These are phyloP conservation scores for Gillenia trifoliata DNA, from an alignment of 306 rosid genomes.

Conservation along the genomic window DNA sequence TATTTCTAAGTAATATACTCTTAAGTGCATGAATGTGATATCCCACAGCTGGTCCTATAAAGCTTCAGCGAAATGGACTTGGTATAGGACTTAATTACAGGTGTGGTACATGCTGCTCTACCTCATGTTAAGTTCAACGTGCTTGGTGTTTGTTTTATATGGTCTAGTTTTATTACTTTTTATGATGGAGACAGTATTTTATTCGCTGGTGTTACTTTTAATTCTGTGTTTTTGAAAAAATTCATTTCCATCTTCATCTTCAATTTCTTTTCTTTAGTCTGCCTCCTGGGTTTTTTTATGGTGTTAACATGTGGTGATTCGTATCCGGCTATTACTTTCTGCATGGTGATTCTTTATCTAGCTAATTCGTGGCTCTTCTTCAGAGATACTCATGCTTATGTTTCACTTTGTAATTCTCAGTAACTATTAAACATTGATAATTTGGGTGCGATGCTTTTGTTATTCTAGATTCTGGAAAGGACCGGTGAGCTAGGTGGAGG, in stretches of 20 bases:
- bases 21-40: not conserved
- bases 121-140: no score
- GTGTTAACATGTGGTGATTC: not conserved
- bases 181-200: not conserved
- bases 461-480: slow-evolving; percentile 55
- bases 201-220: not conserved
- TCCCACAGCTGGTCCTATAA: not conserved
- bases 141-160: not conserved
- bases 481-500: slow-evolving; percentile 41
- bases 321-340: not conserved
- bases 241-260: not conserved
- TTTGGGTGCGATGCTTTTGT: not conserved
- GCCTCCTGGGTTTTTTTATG: not conserved
- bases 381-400: not conserved
- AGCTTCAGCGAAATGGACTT: not conserved
- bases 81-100: not conserved
- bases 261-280: not conserved
- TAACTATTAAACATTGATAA: not conserved
- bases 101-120: not conserved
- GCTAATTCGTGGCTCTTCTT: not conserved
- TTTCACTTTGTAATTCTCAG: not conserved
- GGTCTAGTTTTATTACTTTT: not conserved
- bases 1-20: not conserved
- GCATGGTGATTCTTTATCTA: not conserved
- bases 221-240: not conserved